Evolutionary conservation across 2,329 filamentous ascomycete species (phyloP), one percentile per base, ranked within the genome.

Genomic region (Colletotrichum liriopes): DNA sequence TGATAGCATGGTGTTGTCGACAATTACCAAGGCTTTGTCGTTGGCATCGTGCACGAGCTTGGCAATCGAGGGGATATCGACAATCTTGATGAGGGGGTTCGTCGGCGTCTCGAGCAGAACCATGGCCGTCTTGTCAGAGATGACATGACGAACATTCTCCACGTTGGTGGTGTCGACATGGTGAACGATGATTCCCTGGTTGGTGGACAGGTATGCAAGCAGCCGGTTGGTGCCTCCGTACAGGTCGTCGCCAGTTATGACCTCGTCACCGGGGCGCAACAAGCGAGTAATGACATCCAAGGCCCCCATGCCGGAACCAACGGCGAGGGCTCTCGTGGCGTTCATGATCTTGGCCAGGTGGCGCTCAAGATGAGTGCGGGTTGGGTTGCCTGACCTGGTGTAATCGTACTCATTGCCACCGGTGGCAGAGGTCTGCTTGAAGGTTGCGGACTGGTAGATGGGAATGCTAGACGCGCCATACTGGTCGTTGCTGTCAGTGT

Each of bases 321-420:
- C 96, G 60, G 97, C 96, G 62, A 99, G 90, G 12, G 94, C 94
- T 68, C 97, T 93, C 78, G 92, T 91, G 56, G 96, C 96, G 77
- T 94, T 95, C 97, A 99, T 99, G 81, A 99, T 97, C 89, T 99
- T 99, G 79, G 97, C 96, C 77, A 99, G 87, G 83, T 99, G 96
- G 71, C 96, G 92, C 86, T 99, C 96, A 74, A 99, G 90, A 80
- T 99, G 96, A 43, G 96, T 97, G 75, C 96, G 91, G 71, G 96
- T 99, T 23, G 96, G 96, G 82, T 99, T 99, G 68, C 96, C 96
- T 45, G 95, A 98, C 73, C 97, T 94, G 72, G 96, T 98, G 86
- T 99, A 99, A 86, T 99, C 96, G 84, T 98, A 99, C 83, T 98
- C 95, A 79, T 90, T 87, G 72, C 94, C 94, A 72, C 94, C 94